These are phyloP conservation scores for Trichoderma citrinoviride DNA, from an alignment of 2,329 filamentous ascomycete species.

Conservation along the genomic window DNA sequence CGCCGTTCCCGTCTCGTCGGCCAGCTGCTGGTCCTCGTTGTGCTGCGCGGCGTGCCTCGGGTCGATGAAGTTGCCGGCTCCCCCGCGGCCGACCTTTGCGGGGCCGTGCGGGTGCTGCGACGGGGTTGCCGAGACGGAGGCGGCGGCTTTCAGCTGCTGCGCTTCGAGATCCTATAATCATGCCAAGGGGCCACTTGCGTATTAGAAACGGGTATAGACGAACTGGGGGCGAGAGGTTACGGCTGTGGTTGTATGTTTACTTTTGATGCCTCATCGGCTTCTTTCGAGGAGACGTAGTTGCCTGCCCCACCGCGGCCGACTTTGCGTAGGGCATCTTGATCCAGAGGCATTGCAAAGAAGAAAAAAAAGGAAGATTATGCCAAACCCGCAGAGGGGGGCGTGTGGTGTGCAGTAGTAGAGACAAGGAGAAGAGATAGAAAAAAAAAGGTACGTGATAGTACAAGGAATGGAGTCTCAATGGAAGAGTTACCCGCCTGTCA, in stretches of 20 bases:
- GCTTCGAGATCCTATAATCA: slow-evolving; percentile 40
- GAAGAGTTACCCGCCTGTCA: too few species aligned
- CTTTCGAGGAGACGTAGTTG: slow-evolving; percentile 56
- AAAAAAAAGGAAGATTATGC: not conserved
- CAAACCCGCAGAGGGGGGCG: not conserved
- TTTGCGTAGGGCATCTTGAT: slow-evolving; percentile 47
- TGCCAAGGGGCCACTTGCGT: not conserved
- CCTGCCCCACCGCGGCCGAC: slow-evolving; percentile 63
- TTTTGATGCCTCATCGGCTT: slow-evolving; percentile 46
- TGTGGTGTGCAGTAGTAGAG: not conserved
- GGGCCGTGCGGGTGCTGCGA: slow-evolving; percentile 30
- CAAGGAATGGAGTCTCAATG: too few species aligned
- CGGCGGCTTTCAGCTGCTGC: slow-evolving; percentile 31
- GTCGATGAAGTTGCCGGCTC: slow-evolving; percentile 59
- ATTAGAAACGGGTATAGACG: not conserved
- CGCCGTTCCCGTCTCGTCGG: slow-evolving; percentile 35
- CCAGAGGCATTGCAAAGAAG: slow-evolving; percentile 20
- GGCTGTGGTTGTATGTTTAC: not conserved
- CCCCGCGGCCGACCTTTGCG: slow-evolving; percentile 56
- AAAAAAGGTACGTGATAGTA: not conserved
- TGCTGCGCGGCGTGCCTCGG: slow-evolving; percentile 33
- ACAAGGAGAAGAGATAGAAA: not conserved
- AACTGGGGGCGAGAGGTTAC: too few species aligned
- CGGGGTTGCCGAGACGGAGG: slow-evolving; percentile 28
- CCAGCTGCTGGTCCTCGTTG: slow-evolving; percentile 37